Evolutionary conservation across 306 rosid genomes (phyloP).

Genomic region (Rosa rugosa): DNA sequence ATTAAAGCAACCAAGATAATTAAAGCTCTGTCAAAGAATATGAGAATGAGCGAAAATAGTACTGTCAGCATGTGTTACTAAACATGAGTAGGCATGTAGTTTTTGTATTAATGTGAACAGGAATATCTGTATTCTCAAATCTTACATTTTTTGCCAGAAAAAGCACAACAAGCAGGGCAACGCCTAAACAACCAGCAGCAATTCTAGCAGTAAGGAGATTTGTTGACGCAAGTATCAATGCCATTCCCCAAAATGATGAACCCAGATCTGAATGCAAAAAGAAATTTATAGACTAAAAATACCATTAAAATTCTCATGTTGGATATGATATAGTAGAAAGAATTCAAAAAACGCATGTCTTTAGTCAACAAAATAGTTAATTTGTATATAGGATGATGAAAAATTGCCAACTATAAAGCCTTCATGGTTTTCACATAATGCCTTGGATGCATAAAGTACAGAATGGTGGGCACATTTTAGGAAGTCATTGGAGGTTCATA

Average conservation of each 20-base stretch:
- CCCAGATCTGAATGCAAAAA: conserved; percentile 72
- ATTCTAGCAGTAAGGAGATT: conserved; percentile 74
- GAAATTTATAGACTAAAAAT: conserved; percentile 29
- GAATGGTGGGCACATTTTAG: neutral
- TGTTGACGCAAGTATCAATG: conserved; percentile 88
- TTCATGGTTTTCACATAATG: neutral
- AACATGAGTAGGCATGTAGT: neutral
- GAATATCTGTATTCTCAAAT: neutral
- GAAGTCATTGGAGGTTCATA: neutral
- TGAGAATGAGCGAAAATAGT: neutral
- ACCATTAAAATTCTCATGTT: conserved; percentile 17
- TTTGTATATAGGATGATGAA: neutral
- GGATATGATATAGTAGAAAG: neutral
- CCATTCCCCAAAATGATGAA: conserved; percentile 98
- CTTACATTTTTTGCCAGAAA: conserved; percentile 92
- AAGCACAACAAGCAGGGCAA: conserved; percentile 80
- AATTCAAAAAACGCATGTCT: neutral
- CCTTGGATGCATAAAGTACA: conserved; percentile 3
- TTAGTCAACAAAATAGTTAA: neutral
- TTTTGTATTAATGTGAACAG: neutral
- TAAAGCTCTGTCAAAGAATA: neutral
- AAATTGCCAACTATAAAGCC: neutral
- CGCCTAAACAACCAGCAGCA: conserved; percentile 86
- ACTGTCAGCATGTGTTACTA: neutral
- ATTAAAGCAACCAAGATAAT: conserved; percentile 1